phyloP scores from a whole-genome alignment of 2,329 filamentous ascomycete species.

The Domatiomyces globalis region DNA sequence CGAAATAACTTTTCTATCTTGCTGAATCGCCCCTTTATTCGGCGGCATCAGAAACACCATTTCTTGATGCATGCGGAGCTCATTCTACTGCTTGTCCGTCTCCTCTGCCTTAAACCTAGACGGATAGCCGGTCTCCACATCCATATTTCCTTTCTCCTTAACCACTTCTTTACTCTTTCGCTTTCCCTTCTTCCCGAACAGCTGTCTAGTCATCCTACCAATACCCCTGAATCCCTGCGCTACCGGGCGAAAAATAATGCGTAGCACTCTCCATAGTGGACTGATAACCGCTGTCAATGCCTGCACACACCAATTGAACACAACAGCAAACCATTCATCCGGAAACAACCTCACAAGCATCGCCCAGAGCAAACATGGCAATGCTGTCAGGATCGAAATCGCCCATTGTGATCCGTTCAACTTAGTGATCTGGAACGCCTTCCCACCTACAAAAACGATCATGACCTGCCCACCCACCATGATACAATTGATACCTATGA shows the following conservation, averaged over 20 bases:
- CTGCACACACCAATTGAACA: constrained; percentile 18
- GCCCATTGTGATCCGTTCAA: constrained; percentile 71
- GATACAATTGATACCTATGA: constrained; percentile 67
- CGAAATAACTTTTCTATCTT: too few species aligned
- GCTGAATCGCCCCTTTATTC: too few species aligned
- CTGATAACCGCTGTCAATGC: constrained; percentile 26
- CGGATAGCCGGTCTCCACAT: neutral
- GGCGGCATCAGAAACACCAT: too few species aligned
- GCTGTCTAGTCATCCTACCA: constrained; percentile 14
- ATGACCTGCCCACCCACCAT: constrained; percentile 84
- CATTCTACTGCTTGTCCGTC: neutral
- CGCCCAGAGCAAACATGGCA: constrained; percentile 74
- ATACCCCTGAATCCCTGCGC: constrained; percentile 17
- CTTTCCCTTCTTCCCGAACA: constrained; percentile 8
- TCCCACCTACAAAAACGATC: constrained; percentile 76
- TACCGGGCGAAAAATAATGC: constrained; percentile 21
- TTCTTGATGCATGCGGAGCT: too few species aligned
- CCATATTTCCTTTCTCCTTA: neutral
- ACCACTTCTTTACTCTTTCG: constrained; percentile 4
- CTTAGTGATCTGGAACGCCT: constrained; percentile 59
- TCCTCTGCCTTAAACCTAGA: too few species aligned
- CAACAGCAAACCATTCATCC: constrained; percentile 41
- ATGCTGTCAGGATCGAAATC: constrained; percentile 68
- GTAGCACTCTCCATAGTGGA: constrained; percentile 24
- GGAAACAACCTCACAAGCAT: constrained; percentile 70